phyloP scores from a whole-genome alignment of 495 filamentous ascomycete genomes.

The Amniculicola lignicola region DNA sequence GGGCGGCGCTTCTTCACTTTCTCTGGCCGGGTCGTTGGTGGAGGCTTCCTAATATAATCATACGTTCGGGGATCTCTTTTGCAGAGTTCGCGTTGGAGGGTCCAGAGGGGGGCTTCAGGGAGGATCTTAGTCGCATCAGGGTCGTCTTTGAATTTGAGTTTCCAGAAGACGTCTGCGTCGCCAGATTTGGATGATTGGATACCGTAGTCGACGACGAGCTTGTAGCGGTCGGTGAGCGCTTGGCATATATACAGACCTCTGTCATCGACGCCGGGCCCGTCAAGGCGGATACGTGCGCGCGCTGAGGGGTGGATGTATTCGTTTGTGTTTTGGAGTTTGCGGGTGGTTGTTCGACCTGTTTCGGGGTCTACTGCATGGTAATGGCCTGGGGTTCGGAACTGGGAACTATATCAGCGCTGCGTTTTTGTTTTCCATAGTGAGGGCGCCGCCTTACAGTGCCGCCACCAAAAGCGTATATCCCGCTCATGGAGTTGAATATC shows the following conservation, averaged over 20 bases:
- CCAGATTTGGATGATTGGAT: slow-evolving; percentile 16
- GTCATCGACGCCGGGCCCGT: slow-evolving; percentile 59
- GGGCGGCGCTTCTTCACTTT: not conserved
- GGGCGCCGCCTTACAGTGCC: slow-evolving; percentile 40
- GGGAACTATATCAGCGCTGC: not conserved
- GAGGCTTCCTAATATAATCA: slow-evolving; percentile 39
- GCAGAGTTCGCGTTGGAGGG: slow-evolving; percentile 39
- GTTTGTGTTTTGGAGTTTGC: slow-evolving; percentile 56
- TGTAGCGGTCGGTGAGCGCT: slow-evolving; percentile 48
- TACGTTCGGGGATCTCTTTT: slow-evolving; percentile 37
- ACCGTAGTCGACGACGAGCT: slow-evolving; percentile 41
- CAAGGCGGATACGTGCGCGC: slow-evolving; percentile 52
- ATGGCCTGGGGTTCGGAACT: slow-evolving; percentile 55
- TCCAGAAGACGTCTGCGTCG: slow-evolving; percentile 40
- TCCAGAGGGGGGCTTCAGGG: slow-evolving; percentile 42
- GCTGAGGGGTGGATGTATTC: slow-evolving; percentile 65
- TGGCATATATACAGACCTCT: slow-evolving; percentile 51
- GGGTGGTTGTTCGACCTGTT: slow-evolving; percentile 43
- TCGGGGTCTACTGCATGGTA: slow-evolving; percentile 55
- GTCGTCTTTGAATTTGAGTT: slow-evolving; percentile 27
- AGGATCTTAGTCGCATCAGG: slow-evolving; percentile 34
- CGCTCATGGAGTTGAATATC: slow-evolving; percentile 49
- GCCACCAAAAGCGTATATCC: slow-evolving; percentile 54
- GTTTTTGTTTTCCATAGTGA: too few species aligned
- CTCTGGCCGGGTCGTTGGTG: slow-evolving; percentile 7